Evolutionary conservation across 352 stramenopile species (phyloP), one percentile per base, ranked within the genome.

Genomic region (Phytophthora sp.): DNA sequence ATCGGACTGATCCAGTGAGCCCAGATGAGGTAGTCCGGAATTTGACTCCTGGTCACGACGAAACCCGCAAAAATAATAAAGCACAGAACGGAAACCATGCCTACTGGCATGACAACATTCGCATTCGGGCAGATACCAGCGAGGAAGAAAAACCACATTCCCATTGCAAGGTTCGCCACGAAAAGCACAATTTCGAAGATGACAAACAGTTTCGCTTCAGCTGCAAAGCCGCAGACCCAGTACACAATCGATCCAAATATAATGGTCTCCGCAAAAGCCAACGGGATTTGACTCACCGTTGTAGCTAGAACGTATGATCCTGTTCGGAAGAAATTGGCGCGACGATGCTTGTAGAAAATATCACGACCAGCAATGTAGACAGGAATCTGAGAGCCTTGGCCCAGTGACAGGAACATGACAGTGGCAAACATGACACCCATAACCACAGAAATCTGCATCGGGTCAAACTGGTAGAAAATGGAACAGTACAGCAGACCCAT

Each of bases 1-100:
- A 86, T 66, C 5, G 76, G 78, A 48, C 78, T 82, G 26, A 83
- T 62, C 59, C 66, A 85, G 43, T 83, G 80, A 1, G 78, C 28
- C 79, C 79, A 88, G 4, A 70, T 66, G 44, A 69, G 73, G 20
- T 61, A 65, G 17, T 68, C 46, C 5, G 74, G 76, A 12, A 86
- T 55, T 27, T 55, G 32, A 12, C 31, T 43, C 32, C 44, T 55
- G 21, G 48, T 55, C 31, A 55, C 48, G 23, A 55, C 44, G 17
- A 55, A 55, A 34, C 48, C 73, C 1, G 38, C 43, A 42, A 79
- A 84, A 9, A 84, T 48, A 10, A 81, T 52, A 46, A 66, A 76
- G 9, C 80, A 23, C 13, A 55, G 48, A 34, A 55, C 44, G 8
- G 48, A 55, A 3, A 30, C 38, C 48, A 55, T 55, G 18, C 48